Evolutionary conservation across 129 eudicot species (phyloP), one percentile per base, ranked within the genome.

Genomic region (Lactuca sativa): DNA sequence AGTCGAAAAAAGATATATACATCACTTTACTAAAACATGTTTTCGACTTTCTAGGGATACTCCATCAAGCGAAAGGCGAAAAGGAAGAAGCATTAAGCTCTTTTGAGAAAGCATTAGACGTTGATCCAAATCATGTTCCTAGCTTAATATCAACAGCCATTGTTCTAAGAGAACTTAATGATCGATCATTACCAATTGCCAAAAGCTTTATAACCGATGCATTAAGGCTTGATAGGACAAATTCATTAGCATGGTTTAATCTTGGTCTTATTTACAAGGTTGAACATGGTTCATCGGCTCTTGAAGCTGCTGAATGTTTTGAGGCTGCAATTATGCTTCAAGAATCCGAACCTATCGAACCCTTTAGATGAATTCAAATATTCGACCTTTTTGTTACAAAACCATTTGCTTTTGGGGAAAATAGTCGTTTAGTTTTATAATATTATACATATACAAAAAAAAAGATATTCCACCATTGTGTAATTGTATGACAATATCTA

Each of bases 151-250:
- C 98, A 47, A 83, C 86, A 7, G 95, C 95, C 52, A 67, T 76
- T 33, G 72, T 82, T 66, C 80, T 89, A 6, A 67, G 76, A 68
- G 59, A 89, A 69, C 65, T 85, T 48, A 69, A 74, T 43, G 75
- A 80, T 32, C 86, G 33, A 61, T 85, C 98, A 21, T 4, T 71
- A 41, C 90, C 98, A 2, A 83, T 85, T 15, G 91, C 78, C 7
- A 92, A 88, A 85, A 84, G 96, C 88, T 89, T 92, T 73, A 59
- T 89, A 58, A 84, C 84, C 0, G 95, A 92, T 55, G 98, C 98
- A 10, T 36, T 89, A 70, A 76, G 87, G 70, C 78, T 89, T 40
- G 97, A 89, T 32, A 76, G 95, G 74, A 83, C 92, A 44, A 89
- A 83, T 59, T 73, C 83, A 10, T 54, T 75, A 12, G 98, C 98